phyloP scores from a whole-genome alignment of 75 land plant species.

The Selaginella moellendorffii region DNA sequence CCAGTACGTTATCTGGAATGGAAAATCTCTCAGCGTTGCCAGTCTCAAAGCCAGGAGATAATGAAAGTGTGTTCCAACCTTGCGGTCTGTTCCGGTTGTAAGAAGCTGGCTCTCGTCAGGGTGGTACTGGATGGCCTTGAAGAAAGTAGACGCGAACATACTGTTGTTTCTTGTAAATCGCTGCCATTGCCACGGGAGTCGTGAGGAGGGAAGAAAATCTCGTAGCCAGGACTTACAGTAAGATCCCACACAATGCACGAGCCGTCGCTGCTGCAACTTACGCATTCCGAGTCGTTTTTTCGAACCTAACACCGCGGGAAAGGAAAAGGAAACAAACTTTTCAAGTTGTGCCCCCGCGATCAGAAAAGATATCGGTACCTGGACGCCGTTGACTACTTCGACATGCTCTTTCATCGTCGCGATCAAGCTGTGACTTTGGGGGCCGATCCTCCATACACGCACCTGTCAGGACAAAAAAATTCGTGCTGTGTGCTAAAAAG shows the following conservation, averaged over 20 bases:
- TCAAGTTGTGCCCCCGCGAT: too few species aligned
- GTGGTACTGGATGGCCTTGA: slow-evolving; percentile 23
- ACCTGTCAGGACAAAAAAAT: slow-evolving; percentile 14
- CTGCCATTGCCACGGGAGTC: slow-evolving; percentile 4
- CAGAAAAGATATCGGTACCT: too few species aligned
- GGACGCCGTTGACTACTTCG: slow-evolving; percentile 13
- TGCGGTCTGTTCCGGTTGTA: slow-evolving; percentile 29
- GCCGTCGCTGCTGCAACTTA: slow-evolving; percentile 28
- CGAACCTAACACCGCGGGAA: slow-evolving; percentile 13
- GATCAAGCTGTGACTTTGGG: slow-evolving; percentile 23
- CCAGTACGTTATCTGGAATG: slow-evolving; percentile 26
- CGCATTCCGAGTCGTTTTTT: slow-evolving; percentile 26
- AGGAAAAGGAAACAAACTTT: background rate
- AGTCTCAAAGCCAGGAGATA: background rate
- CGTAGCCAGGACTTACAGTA: slow-evolving; percentile 11
- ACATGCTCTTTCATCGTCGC: slow-evolving; percentile 28
- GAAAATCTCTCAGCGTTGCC: background rate
- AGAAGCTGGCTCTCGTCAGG: slow-evolving; percentile 33
- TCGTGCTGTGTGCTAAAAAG: background rate
- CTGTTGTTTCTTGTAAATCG: slow-evolving; percentile 25
- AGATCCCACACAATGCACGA: slow-evolving; percentile 34
- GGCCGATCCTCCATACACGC: slow-evolving; percentile 28
- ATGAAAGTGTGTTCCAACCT: slow-evolving; percentile 10
- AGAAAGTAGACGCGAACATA: slow-evolving; percentile 24
- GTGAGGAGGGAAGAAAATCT: background rate